Conservation (phyloP, 257 asterid species). For the Penstemon eatonii region DNA sequence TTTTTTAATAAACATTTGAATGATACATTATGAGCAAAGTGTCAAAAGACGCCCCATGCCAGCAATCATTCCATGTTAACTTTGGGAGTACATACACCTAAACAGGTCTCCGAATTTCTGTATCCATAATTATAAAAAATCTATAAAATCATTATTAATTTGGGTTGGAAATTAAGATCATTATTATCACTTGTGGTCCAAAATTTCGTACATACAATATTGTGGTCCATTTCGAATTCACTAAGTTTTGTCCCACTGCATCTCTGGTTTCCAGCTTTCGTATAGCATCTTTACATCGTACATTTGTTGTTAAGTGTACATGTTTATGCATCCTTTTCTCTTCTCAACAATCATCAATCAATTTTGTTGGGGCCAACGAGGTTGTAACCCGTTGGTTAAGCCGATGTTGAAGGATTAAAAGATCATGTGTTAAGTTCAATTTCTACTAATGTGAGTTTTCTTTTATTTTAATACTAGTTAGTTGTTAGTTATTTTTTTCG, state of each 20-base stretch:
- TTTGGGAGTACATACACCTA: conserved; percentile 27
- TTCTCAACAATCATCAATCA: no score
- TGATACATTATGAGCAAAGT: conserved; percentile 22
- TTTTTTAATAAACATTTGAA: neutral
- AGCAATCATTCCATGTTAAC: conserved; percentile 36
- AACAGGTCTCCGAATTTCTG: conserved; percentile 18
- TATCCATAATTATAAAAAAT: conserved; percentile 16
- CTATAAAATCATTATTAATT: conserved; percentile 13
- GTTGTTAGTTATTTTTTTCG: no score
- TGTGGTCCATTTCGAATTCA: conserved; percentile 22
- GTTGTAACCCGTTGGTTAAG: no score
- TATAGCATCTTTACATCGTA: neutral
- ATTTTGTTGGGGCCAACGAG: no score
- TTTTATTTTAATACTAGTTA: no score
- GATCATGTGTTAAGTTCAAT: no score
- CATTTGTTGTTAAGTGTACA: neutral
- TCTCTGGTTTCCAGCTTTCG: conserved; percentile 38
- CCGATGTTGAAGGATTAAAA: no score
- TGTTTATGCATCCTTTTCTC: neutral
- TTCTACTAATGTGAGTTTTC: no score
- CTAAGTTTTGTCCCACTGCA: conserved; percentile 22
- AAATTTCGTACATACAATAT: neutral
- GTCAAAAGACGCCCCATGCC: conserved; percentile 36
- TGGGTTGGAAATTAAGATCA: conserved; percentile 23
- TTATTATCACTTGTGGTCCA: neutral